These are phyloP conservation scores for Trichoderma lentiforme DNA, from an alignment of 2,329 filamentous ascomycete genomes.

Conservation along the genomic window DNA sequence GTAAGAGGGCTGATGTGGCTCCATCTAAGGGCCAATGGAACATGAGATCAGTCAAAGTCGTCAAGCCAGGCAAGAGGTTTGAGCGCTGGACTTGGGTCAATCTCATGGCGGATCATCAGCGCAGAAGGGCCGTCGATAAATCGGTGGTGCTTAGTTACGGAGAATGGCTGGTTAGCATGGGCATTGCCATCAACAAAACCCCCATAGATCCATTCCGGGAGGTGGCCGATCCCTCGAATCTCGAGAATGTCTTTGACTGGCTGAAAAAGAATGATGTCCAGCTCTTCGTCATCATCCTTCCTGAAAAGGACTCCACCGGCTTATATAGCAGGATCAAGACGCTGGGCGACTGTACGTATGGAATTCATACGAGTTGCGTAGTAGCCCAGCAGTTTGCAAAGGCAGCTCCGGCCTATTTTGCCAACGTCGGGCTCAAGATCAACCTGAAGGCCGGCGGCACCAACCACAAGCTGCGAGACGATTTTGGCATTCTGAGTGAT, in stretches of 20 bases:
- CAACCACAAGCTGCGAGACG: conserved; percentile 62
- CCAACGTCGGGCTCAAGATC: conserved; percentile 72
- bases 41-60: conserved; percentile 56
- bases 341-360: conserved; percentile 62
- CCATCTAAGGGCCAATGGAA: conserved; percentile 66
- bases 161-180: conserved; percentile 36
- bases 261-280: conserved; percentile 34
- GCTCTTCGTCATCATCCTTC: conserved; percentile 61
- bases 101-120: conserved; percentile 26
- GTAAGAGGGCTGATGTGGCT: conserved; percentile 26
- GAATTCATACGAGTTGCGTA: conserved; percentile 68
- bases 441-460: conserved; percentile 75
- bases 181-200: conserved; percentile 36
- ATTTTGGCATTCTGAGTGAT: conserved; percentile 58
- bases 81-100: conserved; percentile 50
- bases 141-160: conserved; percentile 34
- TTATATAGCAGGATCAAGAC: conserved; percentile 66
- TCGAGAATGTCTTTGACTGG: conserved; percentile 33
- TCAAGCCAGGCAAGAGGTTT: conserved; percentile 45
- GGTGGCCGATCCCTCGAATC: conserved; percentile 7
- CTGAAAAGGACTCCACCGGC: conserved; percentile 45
- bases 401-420: conserved; percentile 50
- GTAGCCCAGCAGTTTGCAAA: conserved; percentile 38
- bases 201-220: conserved; percentile 20
- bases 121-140: conserved; percentile 16